These are phyloP conservation scores for Halenospora varia DNA, from an alignment of 495 filamentous ascomycete genomes.

Conservation along the genomic window DNA sequence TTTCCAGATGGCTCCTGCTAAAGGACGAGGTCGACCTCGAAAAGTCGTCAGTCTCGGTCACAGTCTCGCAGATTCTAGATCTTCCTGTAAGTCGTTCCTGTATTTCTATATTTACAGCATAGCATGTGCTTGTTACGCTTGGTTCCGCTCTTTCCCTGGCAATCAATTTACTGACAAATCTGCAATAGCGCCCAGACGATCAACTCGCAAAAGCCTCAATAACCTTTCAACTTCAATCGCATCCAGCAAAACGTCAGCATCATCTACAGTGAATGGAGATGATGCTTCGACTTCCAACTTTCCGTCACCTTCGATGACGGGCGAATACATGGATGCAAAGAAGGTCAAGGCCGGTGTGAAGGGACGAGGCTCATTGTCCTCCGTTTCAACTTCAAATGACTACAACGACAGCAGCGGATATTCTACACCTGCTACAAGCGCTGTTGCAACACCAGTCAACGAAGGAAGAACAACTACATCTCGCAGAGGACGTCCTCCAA, in stretches of 20 bases:
- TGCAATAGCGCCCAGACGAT: not conserved
- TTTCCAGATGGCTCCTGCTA: constrained; percentile 7
- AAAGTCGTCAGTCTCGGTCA: constrained; percentile 12
- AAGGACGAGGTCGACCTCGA: constrained; percentile 17
- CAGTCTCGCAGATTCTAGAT: constrained; percentile 16
- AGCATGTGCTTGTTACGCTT: not conserved
- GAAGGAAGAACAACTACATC: constrained; percentile 12
- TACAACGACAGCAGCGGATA: constrained; percentile 53
- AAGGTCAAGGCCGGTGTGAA: constrained; percentile 1
- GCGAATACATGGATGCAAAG: constrained; percentile 6
- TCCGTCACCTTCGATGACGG: constrained; percentile 9
- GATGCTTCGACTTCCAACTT: constrained; percentile 16
- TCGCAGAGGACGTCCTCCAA: constrained; percentile 15
- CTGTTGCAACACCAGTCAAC: constrained; percentile 52
- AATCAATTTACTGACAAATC: not conserved
- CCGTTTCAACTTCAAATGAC: constrained; percentile 33
- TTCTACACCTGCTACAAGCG: constrained; percentile 76
- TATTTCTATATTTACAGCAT: not conserved
- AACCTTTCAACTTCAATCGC: not conserved
- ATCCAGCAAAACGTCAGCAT: not conserved
- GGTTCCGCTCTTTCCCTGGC: not conserved
- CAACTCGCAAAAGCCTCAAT: not conserved
- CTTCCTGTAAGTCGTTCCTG: constrained; percentile 17
- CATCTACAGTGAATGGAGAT: constrained; percentile 8
- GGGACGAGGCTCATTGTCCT: constrained; percentile 29